phyloP scores from a whole-genome alignment of 106 monocot genomes.

The Dactylorhiza incarnata region DNA sequence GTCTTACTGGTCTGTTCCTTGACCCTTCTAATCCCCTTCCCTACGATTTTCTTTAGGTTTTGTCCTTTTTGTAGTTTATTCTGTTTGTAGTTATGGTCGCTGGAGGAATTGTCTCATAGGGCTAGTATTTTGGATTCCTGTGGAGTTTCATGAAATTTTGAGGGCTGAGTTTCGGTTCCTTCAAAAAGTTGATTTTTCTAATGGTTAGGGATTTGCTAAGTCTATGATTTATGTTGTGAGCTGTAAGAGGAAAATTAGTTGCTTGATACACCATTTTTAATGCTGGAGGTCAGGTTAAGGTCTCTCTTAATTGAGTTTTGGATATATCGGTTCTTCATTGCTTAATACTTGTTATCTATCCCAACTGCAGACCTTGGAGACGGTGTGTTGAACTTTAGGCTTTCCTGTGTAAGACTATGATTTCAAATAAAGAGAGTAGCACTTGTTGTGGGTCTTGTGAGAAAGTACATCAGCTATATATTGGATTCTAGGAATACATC shows the following conservation, averaged over 20 bases:
- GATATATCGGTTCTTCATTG: neutral
- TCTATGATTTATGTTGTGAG: neutral
- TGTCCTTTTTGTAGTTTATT: neutral
- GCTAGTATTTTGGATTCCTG: neutral
- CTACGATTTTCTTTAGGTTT: neutral
- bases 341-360: neutral
- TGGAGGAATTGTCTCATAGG: neutral
- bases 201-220: neutral
- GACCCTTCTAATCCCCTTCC: neutral
- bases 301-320: neutral
- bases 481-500: neutral
- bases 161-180: neutral
- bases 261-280: neutral
- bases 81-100: neutral
- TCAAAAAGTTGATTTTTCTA: neutral
- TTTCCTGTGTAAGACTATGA: neutral
- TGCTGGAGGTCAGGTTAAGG: neutral
- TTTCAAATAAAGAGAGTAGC: neutral
- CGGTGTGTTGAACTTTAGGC: neutral
- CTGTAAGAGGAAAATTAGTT: neutral
- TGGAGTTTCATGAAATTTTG: neutral
- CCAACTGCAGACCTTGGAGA: neutral
- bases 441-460: neutral
- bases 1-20: conserved; percentile 16
- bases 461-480: neutral